phyloP scores from a whole-genome alignment of 2,329 filamentous ascomycete genomes.

The Epichloe festucae region DNA sequence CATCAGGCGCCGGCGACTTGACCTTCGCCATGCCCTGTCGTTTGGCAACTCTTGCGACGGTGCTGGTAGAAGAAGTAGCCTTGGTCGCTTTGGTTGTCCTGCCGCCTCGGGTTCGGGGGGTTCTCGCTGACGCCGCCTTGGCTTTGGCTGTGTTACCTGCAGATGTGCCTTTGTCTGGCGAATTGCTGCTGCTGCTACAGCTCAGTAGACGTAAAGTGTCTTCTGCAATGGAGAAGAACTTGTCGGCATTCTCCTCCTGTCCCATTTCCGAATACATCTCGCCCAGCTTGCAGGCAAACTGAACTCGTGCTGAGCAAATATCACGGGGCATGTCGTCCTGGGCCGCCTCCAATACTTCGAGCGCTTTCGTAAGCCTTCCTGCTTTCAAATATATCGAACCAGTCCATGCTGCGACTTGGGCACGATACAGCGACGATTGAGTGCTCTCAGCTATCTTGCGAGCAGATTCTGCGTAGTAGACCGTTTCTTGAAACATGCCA shows the following conservation, averaged over 20 bases:
- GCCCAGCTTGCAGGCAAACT: conserved; percentile 41
- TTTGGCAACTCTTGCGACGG: conserved; percentile 10
- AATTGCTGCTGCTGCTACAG: conserved; percentile 8
- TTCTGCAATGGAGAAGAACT: conserved; percentile 37
- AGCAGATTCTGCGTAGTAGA: conserved; percentile 79
- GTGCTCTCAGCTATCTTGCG: conserved; percentile 62
- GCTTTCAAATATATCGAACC: conserved; percentile 43
- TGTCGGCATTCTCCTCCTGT: conserved; percentile 28
- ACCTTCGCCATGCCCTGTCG: conserved; percentile 8
- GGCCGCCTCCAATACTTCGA: conserved; percentile 40
- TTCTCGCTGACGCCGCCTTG: conserved; percentile 8
- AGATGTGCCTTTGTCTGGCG: conserved; percentile 3
- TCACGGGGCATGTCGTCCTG: conserved; percentile 35
- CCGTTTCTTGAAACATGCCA: conserved; percentile 76
- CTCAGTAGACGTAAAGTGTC: conserved; percentile 26
- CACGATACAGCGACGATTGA: conserved; percentile 44
- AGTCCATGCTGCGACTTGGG: conserved; percentile 41
- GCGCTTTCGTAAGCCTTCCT: conserved; percentile 45
- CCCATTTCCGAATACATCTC: conserved; percentile 40
- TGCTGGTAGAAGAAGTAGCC: conserved; percentile 9
- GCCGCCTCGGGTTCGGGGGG: conserved; percentile 2
- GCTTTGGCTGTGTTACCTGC: conserved; percentile 1
- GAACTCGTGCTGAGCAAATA: conserved; percentile 21
- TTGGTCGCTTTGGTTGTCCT: conserved; percentile 4
- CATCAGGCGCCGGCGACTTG: conserved; percentile 8